phyloP scores from a whole-genome alignment of 495 filamentous ascomycete species.

The Glonium stellatum region DNA sequence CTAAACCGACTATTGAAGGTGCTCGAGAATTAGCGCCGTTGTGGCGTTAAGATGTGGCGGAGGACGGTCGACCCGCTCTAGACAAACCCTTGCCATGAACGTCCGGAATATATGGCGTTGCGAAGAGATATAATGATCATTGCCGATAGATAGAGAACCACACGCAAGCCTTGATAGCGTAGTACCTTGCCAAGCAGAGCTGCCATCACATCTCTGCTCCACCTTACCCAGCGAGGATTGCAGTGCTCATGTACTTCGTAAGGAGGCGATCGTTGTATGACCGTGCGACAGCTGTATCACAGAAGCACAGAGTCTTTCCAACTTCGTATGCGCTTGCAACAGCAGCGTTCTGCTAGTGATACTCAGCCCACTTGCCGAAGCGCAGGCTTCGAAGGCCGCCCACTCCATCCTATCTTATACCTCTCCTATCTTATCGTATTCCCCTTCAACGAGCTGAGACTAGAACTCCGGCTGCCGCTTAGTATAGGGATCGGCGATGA shows the following conservation, averaged over 20 bases:
- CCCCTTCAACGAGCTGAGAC: neutral
- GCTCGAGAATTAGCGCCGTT: no score
- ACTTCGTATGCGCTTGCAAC: conserved; percentile 8
- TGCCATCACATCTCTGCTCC: neutral
- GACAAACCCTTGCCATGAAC: neutral
- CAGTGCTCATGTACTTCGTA: conserved; percentile 6
- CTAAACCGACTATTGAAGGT: no score
- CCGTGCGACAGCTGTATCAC: conserved; percentile 6
- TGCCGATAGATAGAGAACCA: neutral
- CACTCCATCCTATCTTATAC: neutral
- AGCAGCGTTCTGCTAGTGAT: neutral
- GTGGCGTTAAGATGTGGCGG: no score
- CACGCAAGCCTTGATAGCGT: neutral
- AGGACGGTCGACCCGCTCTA: neutral
- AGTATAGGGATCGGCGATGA: neutral
- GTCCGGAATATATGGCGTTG: neutral
- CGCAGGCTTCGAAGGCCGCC: neutral
- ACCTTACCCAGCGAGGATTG: neutral
- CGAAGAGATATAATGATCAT: neutral
- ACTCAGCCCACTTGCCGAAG: neutral
- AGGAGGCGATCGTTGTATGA: conserved; percentile 4
- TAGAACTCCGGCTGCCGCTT: neutral
- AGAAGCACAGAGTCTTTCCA: neutral
- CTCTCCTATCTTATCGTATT: neutral
- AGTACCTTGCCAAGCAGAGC: neutral